Conservation (phyloP, 164 flowering plant species). For the Paratinospora sagittata region DNA sequence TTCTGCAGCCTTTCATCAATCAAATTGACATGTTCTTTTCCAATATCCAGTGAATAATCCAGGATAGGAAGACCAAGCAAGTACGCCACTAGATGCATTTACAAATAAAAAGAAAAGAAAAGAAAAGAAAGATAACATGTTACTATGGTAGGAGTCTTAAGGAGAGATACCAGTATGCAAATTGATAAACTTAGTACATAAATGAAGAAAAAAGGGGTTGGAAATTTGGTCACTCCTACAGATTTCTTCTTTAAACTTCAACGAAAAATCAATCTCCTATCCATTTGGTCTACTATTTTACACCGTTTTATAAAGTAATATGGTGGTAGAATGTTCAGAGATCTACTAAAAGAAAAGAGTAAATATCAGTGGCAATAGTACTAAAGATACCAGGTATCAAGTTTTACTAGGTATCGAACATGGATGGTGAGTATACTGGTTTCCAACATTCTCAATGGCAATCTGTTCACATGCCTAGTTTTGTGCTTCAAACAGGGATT, state of each 20-base stretch:
- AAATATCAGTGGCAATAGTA: too few species aligned
- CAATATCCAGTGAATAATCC: constrained; percentile 90
- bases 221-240: too few species aligned
- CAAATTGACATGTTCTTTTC: constrained; percentile 93
- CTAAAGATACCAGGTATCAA: too few species aligned
- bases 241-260: too few species aligned
- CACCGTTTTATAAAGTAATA: too few species aligned
- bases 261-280: too few species aligned
- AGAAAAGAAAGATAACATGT: background rate
- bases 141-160: background rate
- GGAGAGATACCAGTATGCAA: background rate
- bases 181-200: background rate
- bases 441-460: too few species aligned
- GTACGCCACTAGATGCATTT: constrained; percentile 57
- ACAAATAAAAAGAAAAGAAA: constrained; percentile 9
- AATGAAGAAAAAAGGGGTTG: background rate
- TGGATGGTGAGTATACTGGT: too few species aligned
- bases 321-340: too few species aligned
- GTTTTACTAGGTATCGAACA: too few species aligned
- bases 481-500: background rate
- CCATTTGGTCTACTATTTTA: background rate
- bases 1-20: constrained; percentile 71
- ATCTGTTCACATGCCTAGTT: background rate
- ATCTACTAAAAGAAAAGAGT: too few species aligned
- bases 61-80: constrained; percentile 85